A percentile compares a stretch with the other conserved stretches of the same genome.
phyloP scores from a whole-genome alignment of 2,329 filamentous ascomycete species.

The Colletotrichum sp. region DNA sequence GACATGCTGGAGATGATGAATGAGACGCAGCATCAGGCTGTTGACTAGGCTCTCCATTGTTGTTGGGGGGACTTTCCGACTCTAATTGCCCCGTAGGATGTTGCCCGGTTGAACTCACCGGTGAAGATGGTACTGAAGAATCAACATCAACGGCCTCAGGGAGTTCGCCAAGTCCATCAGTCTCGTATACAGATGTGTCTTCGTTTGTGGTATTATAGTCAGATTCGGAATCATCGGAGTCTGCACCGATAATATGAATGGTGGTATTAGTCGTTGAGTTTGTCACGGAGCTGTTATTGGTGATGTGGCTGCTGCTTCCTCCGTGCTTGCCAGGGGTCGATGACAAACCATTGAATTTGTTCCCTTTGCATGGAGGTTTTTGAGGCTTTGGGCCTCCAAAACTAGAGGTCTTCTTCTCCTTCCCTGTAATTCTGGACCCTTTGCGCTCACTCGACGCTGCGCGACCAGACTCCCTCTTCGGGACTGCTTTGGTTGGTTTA shows the following conservation, averaged over 20 bases:
- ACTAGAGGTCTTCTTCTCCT: not conserved
- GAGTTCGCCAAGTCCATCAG: not conserved
- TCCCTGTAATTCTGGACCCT: not conserved
- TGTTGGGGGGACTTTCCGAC: not conserved
- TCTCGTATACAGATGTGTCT: not conserved
- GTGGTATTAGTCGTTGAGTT: not conserved
- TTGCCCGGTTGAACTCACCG: not conserved
- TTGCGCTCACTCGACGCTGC: not conserved
- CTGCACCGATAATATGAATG: not conserved
- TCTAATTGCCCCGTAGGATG: not conserved
- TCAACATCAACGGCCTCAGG: not conserved
- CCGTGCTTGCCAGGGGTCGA: not conserved
- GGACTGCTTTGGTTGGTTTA: not conserved
- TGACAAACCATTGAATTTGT: not conserved
- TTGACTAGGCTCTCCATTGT: not conserved
- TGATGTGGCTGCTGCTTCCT: not conserved
- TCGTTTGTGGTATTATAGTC: fast-evolving
- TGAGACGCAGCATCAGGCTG: fast-evolving
- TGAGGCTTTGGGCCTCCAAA: not conserved
- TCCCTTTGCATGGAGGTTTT: not conserved
- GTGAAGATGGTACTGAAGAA: not conserved
- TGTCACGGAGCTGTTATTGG: not conserved
- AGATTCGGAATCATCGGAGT: fast-evolving
- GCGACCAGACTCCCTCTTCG: not conserved
- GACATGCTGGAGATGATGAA: not conserved